Base-by-base conservation (phyloP, 169 alveolate species). In the Besnoitia besnoiti region DNA sequence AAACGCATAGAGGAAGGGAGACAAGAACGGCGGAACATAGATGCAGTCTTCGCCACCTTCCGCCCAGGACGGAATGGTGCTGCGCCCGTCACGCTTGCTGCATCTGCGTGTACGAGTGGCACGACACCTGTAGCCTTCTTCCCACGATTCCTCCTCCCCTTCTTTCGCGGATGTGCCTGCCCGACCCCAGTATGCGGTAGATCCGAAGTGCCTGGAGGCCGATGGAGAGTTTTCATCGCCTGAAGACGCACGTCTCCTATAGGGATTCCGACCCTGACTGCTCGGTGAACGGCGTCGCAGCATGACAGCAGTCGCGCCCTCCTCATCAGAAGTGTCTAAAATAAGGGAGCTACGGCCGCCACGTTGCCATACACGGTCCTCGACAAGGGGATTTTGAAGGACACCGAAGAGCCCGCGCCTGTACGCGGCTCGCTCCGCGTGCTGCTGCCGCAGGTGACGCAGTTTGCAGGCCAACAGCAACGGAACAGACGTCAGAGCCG, bases 371-470 rank as follows among this genome's bases (percentile, higher is more conserved):
- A 73, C 40, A n/a, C 82, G 44, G 14, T 42, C 82, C 24, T 73
- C 82, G 44, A 30, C 82, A 30, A 16, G 8, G 82, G 82, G 82
- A 16, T 73, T 73, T 42, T 73, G 82, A 2, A 73, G n/a, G 39
- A 73, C 82, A 10, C 82, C 82, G 24, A 73, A 73, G 8, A 73
- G 39, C 46, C 82, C 82, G 16, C 82, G 82, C 12, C 24, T 37
- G n/a, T 73, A 73, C 47, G 82, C 82, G 16, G 16, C 82, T n/a
- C 82, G 14, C 24, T 19, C 47, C 10, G 39, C 46, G 27, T 73
- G 39, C 82, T 37, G 82, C 82, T 10, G 39, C 82, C 46, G 14
- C 44, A 73, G 82, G 47, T 10, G 82, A 73, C 82, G 82, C 16
- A 73, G 44, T 73, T 55, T 27, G 8, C 82, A 27, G 82, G 82